Evolutionary conservation across 805 yeast genomes (phyloP), one percentile per base, ranked within the genome.

Genomic region (Yarrowia porcina): DNA sequence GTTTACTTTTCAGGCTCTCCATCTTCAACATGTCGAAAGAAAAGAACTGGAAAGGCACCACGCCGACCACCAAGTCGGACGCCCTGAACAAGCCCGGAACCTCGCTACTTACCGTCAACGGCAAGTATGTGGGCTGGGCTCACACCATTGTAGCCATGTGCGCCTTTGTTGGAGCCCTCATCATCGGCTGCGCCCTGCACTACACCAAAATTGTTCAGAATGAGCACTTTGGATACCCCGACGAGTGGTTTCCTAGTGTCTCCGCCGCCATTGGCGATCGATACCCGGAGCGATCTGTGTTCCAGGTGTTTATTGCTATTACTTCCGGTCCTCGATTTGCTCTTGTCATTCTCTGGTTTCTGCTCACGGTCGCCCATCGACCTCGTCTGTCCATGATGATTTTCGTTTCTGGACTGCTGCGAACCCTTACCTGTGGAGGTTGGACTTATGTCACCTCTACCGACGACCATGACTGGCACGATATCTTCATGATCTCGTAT

Each of bases 211-310:
- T 94, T 71, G 97, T 94, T 11, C 80, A 85, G 70, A 94, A 94
- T 73, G 88, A 92, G 52, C 83, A 84, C 66, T 92, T 79, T 71
- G 96, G 96, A 0, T 94, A 90, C 72, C 99, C 99, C 2, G 94
- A 92, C 65, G 99, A 94, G 74, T 94, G 99, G 98, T 93, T 94
- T 72, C 99, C 99, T 1, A 87, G 96, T 70, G 99, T 94, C 1
- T 88, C 96, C 36, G 98, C 99, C 0, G 84, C 99, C 1, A 94
- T 94, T 71, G 99, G 99, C 47, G 99, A 94, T 73, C 76, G 97
- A 65, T 94, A 91, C 72, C 99, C 99, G 0, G 99, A 94, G 75
- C 79, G 99, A 67, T 89, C 97, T 1, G 75, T 94, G 18, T 94
- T 93, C 73, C 99, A 94, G 75, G 80, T 93, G 36, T 75, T 93